Conservation (phyloP, 805 yeast species). For the Wickerhamiella occidentalis region DNA sequence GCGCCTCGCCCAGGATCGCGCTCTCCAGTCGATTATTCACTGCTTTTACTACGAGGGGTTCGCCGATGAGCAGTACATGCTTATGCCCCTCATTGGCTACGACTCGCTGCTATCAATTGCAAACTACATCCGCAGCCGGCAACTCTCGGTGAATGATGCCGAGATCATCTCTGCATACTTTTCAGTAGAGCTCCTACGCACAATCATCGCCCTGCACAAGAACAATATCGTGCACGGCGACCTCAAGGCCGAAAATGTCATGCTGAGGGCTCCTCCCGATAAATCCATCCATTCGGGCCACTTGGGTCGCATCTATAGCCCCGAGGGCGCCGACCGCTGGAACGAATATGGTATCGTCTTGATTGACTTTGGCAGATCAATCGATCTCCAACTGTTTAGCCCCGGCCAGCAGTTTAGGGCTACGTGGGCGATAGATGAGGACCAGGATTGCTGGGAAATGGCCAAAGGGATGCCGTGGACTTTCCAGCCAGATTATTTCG, state of each 20-base stretch:
- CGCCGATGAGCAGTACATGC: constrained; percentile 55
- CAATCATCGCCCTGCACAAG: constrained; percentile 49
- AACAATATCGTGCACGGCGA: constrained; percentile 72
- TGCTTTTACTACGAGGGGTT: constrained; percentile 44
- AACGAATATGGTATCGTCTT: constrained; percentile 42
- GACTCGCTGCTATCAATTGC: constrained; percentile 66
- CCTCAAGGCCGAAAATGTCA: constrained; percentile 73
- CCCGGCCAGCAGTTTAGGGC: constrained; percentile 42
- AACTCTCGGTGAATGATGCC: constrained; percentile 34
- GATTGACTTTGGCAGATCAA: constrained; percentile 73
- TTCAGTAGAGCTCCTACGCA: constrained; percentile 49
- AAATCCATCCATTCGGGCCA: constrained; percentile 24
- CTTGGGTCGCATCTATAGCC: constrained; percentile 15
- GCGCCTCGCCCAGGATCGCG: constrained; percentile 22
- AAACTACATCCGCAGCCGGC: constrained; percentile 26
- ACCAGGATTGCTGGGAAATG: constrained; percentile 66
- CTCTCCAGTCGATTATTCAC: constrained; percentile 35
- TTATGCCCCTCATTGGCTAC: constrained; percentile 50
- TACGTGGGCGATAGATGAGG: constrained; percentile 43
- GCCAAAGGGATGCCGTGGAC: constrained; percentile 51
- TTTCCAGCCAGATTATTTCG: constrained; percentile 73
- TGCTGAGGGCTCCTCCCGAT: constrained; percentile 42
- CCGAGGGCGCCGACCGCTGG: constrained; percentile 30
- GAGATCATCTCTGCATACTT: constrained; percentile 54
- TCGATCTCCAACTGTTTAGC: constrained; percentile 52